Evolutionary conservation across 164 flowering plant genomes (phyloP), one percentile per base, ranked within the genome.

Genomic region (Hamamelis virginiana): DNA sequence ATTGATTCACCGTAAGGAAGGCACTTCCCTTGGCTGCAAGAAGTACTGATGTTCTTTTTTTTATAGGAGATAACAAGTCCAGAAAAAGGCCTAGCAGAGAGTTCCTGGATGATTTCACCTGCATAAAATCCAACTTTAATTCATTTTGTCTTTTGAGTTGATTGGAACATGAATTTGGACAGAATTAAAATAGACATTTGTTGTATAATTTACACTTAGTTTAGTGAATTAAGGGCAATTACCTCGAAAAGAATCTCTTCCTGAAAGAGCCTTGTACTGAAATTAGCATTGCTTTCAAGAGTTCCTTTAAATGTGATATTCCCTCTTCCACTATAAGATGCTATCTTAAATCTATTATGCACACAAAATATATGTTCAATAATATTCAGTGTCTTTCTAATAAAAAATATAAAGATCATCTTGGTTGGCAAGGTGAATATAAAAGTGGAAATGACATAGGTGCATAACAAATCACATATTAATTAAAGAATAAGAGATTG

Each of bases 261-360:
- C 41, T 74, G 69, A 76, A 94, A 94, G 65, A 94, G 85, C 76
- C 81, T 81, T 56, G 82, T 72, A 10, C 64, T 75, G 76, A 82
- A 72, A 72, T 74, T 58, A 51, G 79, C 75, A 65, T 65, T 21
- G 11, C 65, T 77, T 65, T 72, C 84, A 63, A 94, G 92, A 77
- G 68, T 76, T 69, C 98, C 97, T 74, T 76, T 82, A 71, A 92
- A 86, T 62, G 85, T 80, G 70, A 94, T 72, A 73, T 78, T 85
- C 55, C 90, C 93, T 73, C 97, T 96, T 65, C 97, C 98, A 60
- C 72, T 80, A 69, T 84, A 94, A 65, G 93, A 85, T 66, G 83
- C 80, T 56, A 79, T 91, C 66, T 83, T 83, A 63, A 80, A 81
- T 68, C 98, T 94, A 65, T 28, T 41, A 79, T 58, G n/a, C n/a